These are phyloP conservation scores for Fomitopsis schrenkii DNA, from an alignment of 1,284 basidiomycete species.

Conservation along the genomic window DNA sequence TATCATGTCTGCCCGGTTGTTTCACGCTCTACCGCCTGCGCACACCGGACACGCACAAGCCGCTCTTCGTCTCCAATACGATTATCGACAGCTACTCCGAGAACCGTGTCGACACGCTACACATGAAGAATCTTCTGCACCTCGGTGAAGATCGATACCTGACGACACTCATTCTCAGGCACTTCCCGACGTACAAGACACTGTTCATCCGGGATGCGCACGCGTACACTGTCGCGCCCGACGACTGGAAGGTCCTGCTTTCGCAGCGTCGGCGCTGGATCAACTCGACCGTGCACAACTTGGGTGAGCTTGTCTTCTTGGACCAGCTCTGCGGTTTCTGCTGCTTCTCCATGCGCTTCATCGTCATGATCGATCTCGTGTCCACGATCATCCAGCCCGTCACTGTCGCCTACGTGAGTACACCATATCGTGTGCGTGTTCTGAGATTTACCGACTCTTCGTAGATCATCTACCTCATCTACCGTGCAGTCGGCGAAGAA, in stretches of 20 bases:
- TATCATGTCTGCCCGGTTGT: slow-evolving; percentile 97
- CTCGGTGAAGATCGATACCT: slow-evolving; percentile 99
- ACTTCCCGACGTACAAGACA: slow-evolving; percentile 90
- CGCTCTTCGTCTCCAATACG: slow-evolving; percentile 83
- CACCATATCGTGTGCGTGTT: neutral
- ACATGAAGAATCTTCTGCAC: slow-evolving; percentile 96
- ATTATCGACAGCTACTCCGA: slow-evolving; percentile 94
- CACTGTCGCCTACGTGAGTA: slow-evolving; percentile 88
- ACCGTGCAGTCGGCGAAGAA: slow-evolving; percentile 71
- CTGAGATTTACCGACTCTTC: slow-evolving; percentile 1
- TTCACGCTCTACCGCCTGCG: slow-evolving; percentile 94
- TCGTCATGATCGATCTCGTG: slow-evolving; percentile 94
- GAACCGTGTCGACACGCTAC: slow-evolving; percentile 94
- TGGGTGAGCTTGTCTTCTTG: slow-evolving; percentile 89
- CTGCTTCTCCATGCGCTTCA: slow-evolving; percentile 98
- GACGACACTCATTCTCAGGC: slow-evolving; percentile 92
- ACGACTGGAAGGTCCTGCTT: slow-evolving; percentile 92
- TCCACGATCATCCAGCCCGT: slow-evolving; percentile 88
- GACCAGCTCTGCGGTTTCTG: slow-evolving; percentile 96
- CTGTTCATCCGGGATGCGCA: slow-evolving; percentile 94
- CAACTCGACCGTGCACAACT: slow-evolving; percentile 98
- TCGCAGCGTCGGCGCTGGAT: slow-evolving; percentile 99
- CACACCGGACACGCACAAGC: slow-evolving; percentile 91
- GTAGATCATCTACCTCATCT: slow-evolving; percentile 85
- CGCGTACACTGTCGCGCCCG: slow-evolving; percentile 89